Base-by-base conservation (phyloP, 169 alveolate species). In the Babesia gibsoni region DNA sequence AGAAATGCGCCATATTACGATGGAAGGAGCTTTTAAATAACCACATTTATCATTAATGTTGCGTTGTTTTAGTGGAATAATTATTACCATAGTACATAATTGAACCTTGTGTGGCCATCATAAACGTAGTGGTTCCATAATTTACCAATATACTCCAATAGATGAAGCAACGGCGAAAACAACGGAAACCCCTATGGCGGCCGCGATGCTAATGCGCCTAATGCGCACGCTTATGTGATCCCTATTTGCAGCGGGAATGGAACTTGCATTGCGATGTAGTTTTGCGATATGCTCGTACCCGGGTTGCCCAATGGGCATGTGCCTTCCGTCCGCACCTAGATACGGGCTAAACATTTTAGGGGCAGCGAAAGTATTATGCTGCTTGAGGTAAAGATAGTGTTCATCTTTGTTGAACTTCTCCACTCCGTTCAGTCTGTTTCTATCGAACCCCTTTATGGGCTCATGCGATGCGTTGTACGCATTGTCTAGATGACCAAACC, bases 331-430 rank as follows among this genome's bases (percentile, higher is more conserved):
- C 18, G 18, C 20, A 16, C 32, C 53, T 37, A 29, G 30, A 14
- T n/a, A 5, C 33, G 67, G 46, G 30, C 48, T 9, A 4, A 23
- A 36, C 12, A 16, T 12, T 16, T 16, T 41, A 25, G 75, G 33
- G 18, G 25, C 35, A 5, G 4, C 6, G 42, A 7, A 12, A 9
- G 16, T n/a, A 14, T 77, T 81, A 35, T 59, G 57, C 73, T 75
- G 86, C 12, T 53, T n/a, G 23, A 77, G 52, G 61, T 77, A 77
- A 4, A 77, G 4, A 53, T 58, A 77, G 82, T 77, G 86, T 33
- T 77, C 86, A 32, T 77, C 68, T 30, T 74, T 50, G 32, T 77
- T 77, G 67, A 46, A 77, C 52, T 77, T 66, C 69, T 77, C 68
- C 41, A 57, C 75, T 4, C 82, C 80, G 56, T 77, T 65, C 36